Conservation (phyloP, 805 yeast genomes). For the Yamadazyma paraphyllophila region DNA sequence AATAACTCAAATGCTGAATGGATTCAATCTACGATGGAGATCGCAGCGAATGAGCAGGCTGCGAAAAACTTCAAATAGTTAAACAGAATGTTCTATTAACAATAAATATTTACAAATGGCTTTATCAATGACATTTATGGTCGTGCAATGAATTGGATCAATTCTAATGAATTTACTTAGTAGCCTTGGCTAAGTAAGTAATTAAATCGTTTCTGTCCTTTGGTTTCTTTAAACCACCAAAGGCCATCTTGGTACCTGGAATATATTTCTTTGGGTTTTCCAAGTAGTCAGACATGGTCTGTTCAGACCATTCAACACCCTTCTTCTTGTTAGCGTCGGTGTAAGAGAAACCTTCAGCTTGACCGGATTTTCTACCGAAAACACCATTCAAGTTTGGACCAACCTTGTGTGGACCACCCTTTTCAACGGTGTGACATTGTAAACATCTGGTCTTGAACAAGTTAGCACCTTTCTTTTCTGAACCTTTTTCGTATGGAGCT, state of each 20-base stretch:
- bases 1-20: no score
- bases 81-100: conserved; percentile 9
- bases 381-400: conserved; percentile 98
- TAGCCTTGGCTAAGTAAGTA: conserved; percentile 66
- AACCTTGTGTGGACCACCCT: conserved; percentile 96
- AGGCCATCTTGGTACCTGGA: conserved; percentile 99
- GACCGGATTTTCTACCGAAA: conserved; percentile 88
- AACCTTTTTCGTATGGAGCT: conserved; percentile 44
- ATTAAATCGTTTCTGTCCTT: conserved; percentile 98
- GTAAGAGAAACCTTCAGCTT: conserved; percentile 90
- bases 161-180: conserved; percentile 21
- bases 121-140: conserved; percentile 4
- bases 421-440: conserved; percentile 97
- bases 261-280: conserved; percentile 99
- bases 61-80: not conserved
- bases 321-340: conserved; percentile 98
- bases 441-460: conserved; percentile 98
- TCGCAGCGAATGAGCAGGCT: conserved; percentile 4
- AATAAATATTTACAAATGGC: conserved; percentile 12
- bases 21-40: not conserved
- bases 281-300: conserved; percentile 90
- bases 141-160: not conserved
- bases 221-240: conserved; percentile 98
- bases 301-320: conserved; percentile 84
- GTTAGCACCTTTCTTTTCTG: conserved; percentile 85